These are phyloP conservation scores for Turnera subulata DNA, from an alignment of 345 rosid species.

Conservation along the genomic window DNA sequence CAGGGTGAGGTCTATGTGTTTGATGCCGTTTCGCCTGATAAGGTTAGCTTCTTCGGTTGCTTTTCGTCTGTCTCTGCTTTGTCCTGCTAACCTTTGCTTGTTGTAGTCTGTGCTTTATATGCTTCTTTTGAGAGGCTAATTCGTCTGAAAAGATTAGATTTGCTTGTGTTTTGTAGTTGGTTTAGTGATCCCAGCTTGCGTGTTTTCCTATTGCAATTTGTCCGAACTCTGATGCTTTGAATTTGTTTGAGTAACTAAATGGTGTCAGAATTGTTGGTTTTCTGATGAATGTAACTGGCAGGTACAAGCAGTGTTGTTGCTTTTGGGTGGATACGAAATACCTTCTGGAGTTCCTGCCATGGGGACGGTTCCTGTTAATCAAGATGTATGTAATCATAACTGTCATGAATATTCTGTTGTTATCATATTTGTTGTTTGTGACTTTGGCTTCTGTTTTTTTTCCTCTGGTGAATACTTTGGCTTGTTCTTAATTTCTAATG, in stretches of 20 bases:
- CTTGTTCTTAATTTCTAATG: not conserved
- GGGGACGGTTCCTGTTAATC: conserved; percentile 25
- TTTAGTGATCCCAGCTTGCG: not conserved
- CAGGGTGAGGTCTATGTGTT: conserved; percentile 52
- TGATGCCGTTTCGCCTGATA: conserved; percentile 43
- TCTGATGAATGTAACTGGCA: conserved; percentile 6
- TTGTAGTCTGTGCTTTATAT: not conserved
- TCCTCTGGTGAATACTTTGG: no score
- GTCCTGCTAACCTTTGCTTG: not conserved
- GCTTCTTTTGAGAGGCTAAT: not conserved
- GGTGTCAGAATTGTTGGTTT: not conserved
- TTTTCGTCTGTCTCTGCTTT: not conserved
- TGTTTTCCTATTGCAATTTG: no score
- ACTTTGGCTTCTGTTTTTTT: no score
- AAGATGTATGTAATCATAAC: conserved; percentile 11
- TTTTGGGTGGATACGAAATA: conserved; percentile 42
- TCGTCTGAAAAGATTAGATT: not conserved
- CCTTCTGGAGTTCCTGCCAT: conserved; percentile 39
- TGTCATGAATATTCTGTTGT: not conserved
- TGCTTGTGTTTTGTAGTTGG: not conserved
- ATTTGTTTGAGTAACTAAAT: not conserved
- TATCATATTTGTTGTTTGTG: not conserved
- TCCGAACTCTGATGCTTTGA: no score
- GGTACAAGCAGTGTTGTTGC: conserved; percentile 50
- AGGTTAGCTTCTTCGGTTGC: conserved; percentile 18